Conservation (phyloP, 2,329 filamentous ascomycete genomes). For the Graphium sp. region DNA sequence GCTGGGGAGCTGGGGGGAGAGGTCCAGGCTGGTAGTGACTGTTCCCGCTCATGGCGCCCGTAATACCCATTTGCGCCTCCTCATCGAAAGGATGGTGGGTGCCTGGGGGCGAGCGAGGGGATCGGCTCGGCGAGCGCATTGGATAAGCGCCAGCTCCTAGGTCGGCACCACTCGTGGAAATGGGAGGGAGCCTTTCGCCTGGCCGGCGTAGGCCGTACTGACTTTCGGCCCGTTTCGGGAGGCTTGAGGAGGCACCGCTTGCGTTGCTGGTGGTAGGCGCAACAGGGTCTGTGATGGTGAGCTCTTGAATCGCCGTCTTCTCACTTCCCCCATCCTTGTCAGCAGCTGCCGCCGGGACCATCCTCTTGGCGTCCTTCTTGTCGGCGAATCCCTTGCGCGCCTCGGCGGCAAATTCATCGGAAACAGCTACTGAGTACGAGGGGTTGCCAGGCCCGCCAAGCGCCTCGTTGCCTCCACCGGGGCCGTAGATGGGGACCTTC, state of each 20-base stretch:
- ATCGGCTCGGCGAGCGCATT: too few species aligned
- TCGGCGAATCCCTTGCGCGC: constrained; percentile 38
- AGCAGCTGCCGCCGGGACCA: constrained; percentile 33
- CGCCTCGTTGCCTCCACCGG: constrained; percentile 51
- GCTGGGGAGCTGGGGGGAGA: too few species aligned
- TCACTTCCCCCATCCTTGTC: constrained; percentile 10
- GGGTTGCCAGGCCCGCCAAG: constrained; percentile 58
- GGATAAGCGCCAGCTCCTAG: too few species aligned
- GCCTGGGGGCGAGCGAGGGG: too few species aligned
- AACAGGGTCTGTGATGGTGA: background rate
- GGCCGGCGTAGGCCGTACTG: constrained; percentile 30
- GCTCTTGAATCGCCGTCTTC: background rate
- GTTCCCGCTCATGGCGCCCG: too few species aligned
- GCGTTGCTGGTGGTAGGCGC: constrained; percentile 1
- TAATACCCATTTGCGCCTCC: constrained; percentile 23
- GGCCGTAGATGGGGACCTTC: constrained; percentile 71
- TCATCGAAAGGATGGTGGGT: too few species aligned
- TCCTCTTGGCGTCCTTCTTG: constrained; percentile 46
- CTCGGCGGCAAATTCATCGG: constrained; percentile 46
- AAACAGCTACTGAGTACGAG: constrained; percentile 61
- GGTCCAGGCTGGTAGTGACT: too few species aligned
- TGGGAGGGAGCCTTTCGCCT: constrained; percentile 24
- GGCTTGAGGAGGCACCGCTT: background rate
- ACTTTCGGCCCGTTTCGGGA: constrained; percentile 14
- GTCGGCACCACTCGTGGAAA: too few species aligned